These are phyloP conservation scores for Colletotrichum noveboracense DNA, from an alignment of 2,329 filamentous ascomycete species.

Conservation along the genomic window DNA sequence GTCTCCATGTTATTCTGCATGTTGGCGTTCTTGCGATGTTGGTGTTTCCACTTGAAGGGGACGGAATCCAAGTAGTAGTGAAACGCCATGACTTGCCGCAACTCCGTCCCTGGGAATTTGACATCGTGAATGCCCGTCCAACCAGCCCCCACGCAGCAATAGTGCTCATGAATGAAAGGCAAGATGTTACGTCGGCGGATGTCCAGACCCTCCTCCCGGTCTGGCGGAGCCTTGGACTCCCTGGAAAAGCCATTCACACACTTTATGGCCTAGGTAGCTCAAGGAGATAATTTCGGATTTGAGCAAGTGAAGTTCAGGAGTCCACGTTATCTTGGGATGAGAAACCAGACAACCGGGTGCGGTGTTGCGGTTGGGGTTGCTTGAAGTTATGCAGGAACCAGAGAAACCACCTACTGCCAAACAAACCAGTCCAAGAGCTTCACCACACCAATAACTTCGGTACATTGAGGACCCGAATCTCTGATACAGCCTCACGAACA, in stretches of 20 bases:
- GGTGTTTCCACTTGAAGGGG: neutral
- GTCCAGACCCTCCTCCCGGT: neutral
- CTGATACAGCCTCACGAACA: neutral
- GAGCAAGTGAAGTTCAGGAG: neutral
- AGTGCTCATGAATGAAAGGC: neutral
- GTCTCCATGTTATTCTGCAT: neutral
- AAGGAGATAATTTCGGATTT: neutral
- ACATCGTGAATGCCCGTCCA: neutral
- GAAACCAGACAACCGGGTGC: neutral
- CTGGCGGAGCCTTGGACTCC: neutral
- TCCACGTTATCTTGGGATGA: neutral
- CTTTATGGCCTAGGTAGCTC: neutral
- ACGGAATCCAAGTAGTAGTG: slow-evolving; percentile 9
- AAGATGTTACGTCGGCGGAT: neutral
- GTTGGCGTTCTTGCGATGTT: slow-evolving; percentile 16
- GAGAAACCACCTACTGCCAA: neutral
- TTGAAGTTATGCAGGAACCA: neutral
- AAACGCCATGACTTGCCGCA: neutral
- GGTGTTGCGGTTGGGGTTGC: neutral
- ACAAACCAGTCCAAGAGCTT: neutral
- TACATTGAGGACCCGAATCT: neutral
- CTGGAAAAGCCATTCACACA: neutral
- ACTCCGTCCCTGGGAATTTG: neutral
- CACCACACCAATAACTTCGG: neutral
- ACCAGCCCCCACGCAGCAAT: neutral